Evolutionary conservation across 768 basidiomycete genomes (phyloP).

Genomic region (Lenzites betulinus): DNA sequence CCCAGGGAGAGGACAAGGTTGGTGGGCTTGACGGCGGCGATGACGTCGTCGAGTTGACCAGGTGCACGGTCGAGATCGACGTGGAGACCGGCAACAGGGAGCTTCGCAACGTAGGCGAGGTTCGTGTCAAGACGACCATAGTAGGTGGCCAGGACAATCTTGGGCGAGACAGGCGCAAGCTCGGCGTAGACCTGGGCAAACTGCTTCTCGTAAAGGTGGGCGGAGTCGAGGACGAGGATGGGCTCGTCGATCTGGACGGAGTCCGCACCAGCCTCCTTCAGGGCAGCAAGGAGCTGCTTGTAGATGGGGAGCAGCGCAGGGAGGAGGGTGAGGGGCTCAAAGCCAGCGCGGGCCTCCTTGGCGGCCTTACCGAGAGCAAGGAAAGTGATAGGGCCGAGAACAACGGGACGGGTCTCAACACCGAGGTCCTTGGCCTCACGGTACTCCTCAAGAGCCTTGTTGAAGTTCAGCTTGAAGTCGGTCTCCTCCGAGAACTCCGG

Average conservation of each 20-base stretch:
- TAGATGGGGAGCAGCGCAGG: conserved; percentile 90
- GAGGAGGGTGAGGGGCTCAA: conserved; percentile 90
- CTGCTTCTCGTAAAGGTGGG: conserved; percentile 73
- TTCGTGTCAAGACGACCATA: conserved; percentile 96
- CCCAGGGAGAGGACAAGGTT: conserved; percentile 86
- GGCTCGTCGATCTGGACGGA: conserved; percentile 98
- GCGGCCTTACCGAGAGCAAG: conserved; percentile 89
- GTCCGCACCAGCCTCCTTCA: conserved; percentile 91
- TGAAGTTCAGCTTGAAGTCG: conserved; percentile 93
- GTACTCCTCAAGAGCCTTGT: conserved; percentile 94
- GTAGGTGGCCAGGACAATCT: conserved; percentile 94
- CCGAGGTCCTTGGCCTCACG: conserved; percentile 92
- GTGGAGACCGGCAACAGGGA: conserved; percentile 92
- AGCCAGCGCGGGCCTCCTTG: conserved; percentile 79
- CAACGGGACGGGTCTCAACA: conserved; percentile 88
- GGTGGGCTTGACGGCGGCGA: conserved; percentile 84
- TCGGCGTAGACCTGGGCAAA: conserved; percentile 80
- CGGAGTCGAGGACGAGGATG: conserved; percentile 88
- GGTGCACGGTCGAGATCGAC: conserved; percentile 96
- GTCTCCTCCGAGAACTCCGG: conserved; percentile 90
- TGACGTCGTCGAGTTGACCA: conserved; percentile 78
- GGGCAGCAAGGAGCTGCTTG: conserved; percentile 83
- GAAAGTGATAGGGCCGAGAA: conserved; percentile 95
- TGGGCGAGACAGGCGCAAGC: conserved; percentile 80
- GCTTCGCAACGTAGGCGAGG: conserved; percentile 83